These are phyloP conservation scores for Apiotrichum sp. DNA, from an alignment of 1,284 basidiomycete genomes.

Conservation along the genomic window DNA sequence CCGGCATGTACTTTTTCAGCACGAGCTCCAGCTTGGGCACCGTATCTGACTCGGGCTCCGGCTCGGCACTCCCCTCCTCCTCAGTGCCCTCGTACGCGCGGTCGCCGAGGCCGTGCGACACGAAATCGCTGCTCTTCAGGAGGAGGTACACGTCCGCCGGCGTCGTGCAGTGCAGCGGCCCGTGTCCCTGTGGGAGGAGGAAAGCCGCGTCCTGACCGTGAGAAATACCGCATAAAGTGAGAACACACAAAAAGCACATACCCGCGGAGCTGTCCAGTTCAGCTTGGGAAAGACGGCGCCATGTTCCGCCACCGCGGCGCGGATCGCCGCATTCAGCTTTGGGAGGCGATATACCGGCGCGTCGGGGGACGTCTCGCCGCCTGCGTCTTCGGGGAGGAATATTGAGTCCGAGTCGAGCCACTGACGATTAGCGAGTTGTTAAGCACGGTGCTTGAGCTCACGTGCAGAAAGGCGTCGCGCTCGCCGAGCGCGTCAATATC, in stretches of 20 bases:
- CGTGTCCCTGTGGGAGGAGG: constrained; percentile 70
- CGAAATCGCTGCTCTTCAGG: constrained; percentile 88
- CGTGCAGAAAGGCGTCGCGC: constrained; percentile 71
- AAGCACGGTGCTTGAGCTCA: constrained; percentile 68
- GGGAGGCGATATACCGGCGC: constrained; percentile 54
- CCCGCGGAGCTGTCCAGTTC: constrained; percentile 86
- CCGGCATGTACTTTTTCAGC: constrained; percentile 78
- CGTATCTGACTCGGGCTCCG: background rate
- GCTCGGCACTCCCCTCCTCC: background rate
- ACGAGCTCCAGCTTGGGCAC: constrained; percentile 64
- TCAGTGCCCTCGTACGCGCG: constrained; percentile 27
- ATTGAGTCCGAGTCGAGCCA: constrained; percentile 29
- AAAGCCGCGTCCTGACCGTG: constrained; percentile 74
- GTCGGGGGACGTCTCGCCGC: constrained; percentile 9
- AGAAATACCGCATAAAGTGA: background rate
- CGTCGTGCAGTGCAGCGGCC: constrained; percentile 75
- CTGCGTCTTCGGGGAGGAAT: constrained; percentile 55
- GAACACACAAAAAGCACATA: constrained; percentile 40
- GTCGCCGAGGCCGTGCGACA: constrained; percentile 70
- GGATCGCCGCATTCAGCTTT: constrained; percentile 67
- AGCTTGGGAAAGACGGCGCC: constrained; percentile 86
- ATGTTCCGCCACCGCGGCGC: constrained; percentile 62
- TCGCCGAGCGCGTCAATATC: constrained; percentile 74
- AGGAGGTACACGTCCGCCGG: constrained; percentile 88
- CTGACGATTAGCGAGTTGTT: constrained; percentile 23